Base-by-base conservation (phyloP, 2,329 filamentous ascomycete genomes). In the Ilyonectria robusta region DNA sequence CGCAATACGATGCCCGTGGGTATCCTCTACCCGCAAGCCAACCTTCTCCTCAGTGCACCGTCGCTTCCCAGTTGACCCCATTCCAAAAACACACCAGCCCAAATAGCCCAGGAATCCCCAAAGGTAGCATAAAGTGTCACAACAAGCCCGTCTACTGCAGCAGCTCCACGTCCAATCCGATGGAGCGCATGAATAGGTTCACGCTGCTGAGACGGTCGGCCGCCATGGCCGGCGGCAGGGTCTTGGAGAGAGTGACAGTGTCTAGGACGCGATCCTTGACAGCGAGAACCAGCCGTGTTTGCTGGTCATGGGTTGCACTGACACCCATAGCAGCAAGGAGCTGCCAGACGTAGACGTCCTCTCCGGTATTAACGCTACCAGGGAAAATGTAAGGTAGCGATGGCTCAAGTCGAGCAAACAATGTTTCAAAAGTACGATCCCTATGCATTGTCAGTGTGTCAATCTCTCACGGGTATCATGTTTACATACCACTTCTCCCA, bases 261-360 rank as follows among this genome's bases (percentile, higher is more conserved):
- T 97, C 95, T 89, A 98, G 97, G 66, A 99, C 96, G 60, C 95
- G 92, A 77, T 99, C 96, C 88, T 98, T 99, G 74, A 99, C 96
- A 46, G 94, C 95, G 76, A 98, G 89, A 10, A 99, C 96, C 62
- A 99, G 87, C 65, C 95, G 89, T 79, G 97, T 95, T 81, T 99
- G 96, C 82, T 99, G 96, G 73, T 98, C 94, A 15, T 95, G 94
- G 77, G 90, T 95, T 37, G 96, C 95, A 58, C 94, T 95, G 71
- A 97, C 96, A 69, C 96, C 96, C 81, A 98, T 94, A 13, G 95
- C 94, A 9, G 96, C 96, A 71, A 99, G 87, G 80, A 98, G 97
- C 81, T 98, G 95, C 96, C 96, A 99, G 44, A 98, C 94, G 77
- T 98, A 97, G 77, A 97, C 92, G 77, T 99, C 96, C 72, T 98